Percentiles rank a stretch among this genome's conserved stretches.
Evolutionary conservation across 192 early-diverging fungal species (phyloP).

Genomic region (Radiomyces spectabilis): DNA sequence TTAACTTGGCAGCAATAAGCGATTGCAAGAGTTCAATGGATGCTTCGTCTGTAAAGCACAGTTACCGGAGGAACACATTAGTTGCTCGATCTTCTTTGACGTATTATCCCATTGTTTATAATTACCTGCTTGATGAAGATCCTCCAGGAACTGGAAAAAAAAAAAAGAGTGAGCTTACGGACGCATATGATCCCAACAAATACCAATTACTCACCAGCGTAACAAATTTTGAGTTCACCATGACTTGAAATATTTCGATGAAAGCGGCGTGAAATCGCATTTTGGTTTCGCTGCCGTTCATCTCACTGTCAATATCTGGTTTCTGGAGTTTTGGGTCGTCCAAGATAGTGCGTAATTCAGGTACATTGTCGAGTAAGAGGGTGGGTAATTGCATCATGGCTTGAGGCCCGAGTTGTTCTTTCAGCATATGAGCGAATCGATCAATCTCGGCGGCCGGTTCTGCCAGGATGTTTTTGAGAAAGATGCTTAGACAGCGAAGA

Average conservation of each 20-base stretch:
- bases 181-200: not conserved
- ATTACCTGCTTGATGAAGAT: conserved; percentile 31
- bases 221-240: conserved; percentile 23
- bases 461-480: conserved; percentile 18
- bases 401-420: conserved; percentile 7
- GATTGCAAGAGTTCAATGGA: conserved; percentile 24
- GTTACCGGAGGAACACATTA: not conserved
- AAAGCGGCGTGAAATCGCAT: conserved; percentile 24
- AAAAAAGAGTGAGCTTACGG: not conserved
- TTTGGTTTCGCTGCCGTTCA: conserved; percentile 17
- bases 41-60: conserved; percentile 16
- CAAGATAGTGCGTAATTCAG: conserved; percentile 15
- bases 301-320: conserved; percentile 7
- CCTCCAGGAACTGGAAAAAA: conserved; percentile 21
- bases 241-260: conserved; percentile 24
- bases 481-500: conserved; percentile 15
- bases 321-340: not conserved
- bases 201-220: conserved; percentile 14
- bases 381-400: conserved; percentile 4
- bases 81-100: too few species aligned
- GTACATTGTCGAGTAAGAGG: conserved; percentile 19
- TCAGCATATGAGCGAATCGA: conserved; percentile 14
- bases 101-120: too few species aligned
- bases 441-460: conserved; percentile 9
- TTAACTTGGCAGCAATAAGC: conserved; percentile 9